A percentile compares a stretch with the other conserved stretches of the same genome.
phyloP scores from a whole-genome alignment of 1,139 yeast genomes.

The Pichia sp. region DNA sequence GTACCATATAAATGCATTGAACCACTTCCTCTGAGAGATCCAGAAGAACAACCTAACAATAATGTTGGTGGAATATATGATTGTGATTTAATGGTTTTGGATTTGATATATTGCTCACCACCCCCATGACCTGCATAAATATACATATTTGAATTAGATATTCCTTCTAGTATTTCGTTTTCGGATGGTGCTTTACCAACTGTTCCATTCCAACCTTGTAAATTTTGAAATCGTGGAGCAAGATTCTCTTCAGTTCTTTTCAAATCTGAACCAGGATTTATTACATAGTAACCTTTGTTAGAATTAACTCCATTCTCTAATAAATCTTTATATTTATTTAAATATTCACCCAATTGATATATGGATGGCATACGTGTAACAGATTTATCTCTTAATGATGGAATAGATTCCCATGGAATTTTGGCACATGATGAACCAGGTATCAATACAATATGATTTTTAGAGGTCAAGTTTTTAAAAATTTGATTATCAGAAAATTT shows the following conservation, averaged over 20 bases:
- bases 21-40: conserved; percentile 55
- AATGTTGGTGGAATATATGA: conserved; percentile 58
- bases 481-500: too few relatives aligned
- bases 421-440: conserved; percentile 57
- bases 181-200: conserved; percentile 55
- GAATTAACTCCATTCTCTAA: conserved; percentile 25
- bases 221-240: conserved; percentile 36
- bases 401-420: conserved; percentile 87
- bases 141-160: conserved; percentile 46
- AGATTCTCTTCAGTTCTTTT: conserved; percentile 61
- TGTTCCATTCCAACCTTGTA: conserved; percentile 48
- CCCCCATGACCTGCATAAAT: conserved; percentile 94
- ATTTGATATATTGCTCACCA: conserved; percentile 73
- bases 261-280: conserved; percentile 83
- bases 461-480: background rate
- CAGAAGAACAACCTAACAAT: conserved; percentile 91
- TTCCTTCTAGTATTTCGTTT: conserved; percentile 35
- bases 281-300: conserved; percentile 45
- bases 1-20: conserved; percentile 71
- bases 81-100: conserved; percentile 41
- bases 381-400: conserved; percentile 46
- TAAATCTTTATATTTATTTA: conserved; percentile 27
- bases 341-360: conserved; percentile 37
- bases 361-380: conserved; percentile 76
- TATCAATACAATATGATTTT: conserved; percentile 59